A percentile compares a stretch with the other conserved stretches of the same genome.
phyloP scores from a whole-genome alignment of 768 basidiomycete species.

The Aureoboletus auriporus region DNA sequence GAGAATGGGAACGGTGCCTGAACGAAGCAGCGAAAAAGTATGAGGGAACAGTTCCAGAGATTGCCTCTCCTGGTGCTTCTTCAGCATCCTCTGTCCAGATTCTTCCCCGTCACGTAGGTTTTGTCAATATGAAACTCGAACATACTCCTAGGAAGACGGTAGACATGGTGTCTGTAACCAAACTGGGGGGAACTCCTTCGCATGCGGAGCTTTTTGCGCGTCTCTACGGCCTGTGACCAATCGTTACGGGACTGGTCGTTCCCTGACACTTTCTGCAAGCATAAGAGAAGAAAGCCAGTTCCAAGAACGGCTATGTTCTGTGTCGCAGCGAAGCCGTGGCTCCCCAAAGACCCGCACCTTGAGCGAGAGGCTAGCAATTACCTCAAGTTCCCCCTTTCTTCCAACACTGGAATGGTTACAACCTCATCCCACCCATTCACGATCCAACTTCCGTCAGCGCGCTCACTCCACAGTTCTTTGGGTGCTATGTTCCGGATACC shows the following conservation, averaged over 20 bases:
- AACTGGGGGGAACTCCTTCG: background rate
- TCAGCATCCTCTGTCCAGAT: slow-evolving; percentile 1
- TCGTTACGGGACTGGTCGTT: background rate
- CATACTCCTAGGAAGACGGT: background rate
- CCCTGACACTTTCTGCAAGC: slow-evolving; percentile 12
- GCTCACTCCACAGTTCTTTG: slow-evolving; percentile 60
- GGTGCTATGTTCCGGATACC: slow-evolving; percentile 42
- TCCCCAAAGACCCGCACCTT: slow-evolving; percentile 33
- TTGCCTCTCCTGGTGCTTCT: background rate
- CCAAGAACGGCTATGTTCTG: slow-evolving; percentile 33
- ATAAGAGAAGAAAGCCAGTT: slow-evolving; percentile 4
- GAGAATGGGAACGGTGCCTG: slow-evolving; percentile 10
- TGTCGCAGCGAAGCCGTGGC: slow-evolving; percentile 43
- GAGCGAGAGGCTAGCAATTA: slow-evolving; percentile 24
- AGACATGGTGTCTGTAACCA: background rate
- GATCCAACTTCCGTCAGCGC: slow-evolving; percentile 48
- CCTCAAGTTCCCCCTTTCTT: slow-evolving; percentile 24
- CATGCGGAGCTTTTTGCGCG: background rate
- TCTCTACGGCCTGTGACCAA: background rate
- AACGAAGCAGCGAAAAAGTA: background rate
- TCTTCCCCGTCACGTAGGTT: slow-evolving; percentile 6
- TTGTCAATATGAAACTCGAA: background rate
- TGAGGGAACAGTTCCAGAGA: background rate
- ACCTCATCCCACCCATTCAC: slow-evolving; percentile 26
- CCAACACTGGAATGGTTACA: slow-evolving; percentile 25